Base-by-base conservation (phyloP, 73 alveolate genomes). In the Symbiodinium natans region DNA sequence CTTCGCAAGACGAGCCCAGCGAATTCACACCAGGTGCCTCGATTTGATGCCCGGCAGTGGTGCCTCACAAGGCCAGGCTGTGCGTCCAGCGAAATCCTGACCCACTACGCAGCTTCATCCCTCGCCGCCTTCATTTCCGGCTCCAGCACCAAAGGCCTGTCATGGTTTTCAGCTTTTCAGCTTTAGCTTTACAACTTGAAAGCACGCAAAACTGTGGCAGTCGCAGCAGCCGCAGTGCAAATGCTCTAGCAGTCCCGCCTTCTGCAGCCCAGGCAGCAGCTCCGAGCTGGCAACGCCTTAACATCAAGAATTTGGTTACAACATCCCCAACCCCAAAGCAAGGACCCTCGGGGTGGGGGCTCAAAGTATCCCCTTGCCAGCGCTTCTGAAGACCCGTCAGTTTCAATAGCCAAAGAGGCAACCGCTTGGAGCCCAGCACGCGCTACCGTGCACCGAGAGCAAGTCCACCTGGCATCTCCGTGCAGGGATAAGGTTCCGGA, bases 211-310 rank as follows among this genome's bases (percentile, higher is more conserved):
- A 43, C 11, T 43, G 5, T 13, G n/a, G n/a, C 56, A 43, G 19
- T 8, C 56, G 63, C 63, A 5, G n/a, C n/a, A n/a, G n/a, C n/a
- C n/a, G n/a, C n/a, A n/a, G n/a, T n/a, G n/a, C n/a, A n/a, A n/a
- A n/a, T 46, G 59, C 59, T 46, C 59, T 6, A 25, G 27, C 8
- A 8, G 29, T 19, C 97, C 23, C 19, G 89, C 97, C 97, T 90
- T 90, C 52, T 90, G 97, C 97, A 90, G 38, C 40, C 87, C 97
- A 68, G 97, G 97, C 54, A 90, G 97, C 40, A 90, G 97, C 89
- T 90, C 97, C 8, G 97, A 71, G 31, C 89, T 71, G 40, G 82
- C 89, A 68, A 90, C 88, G 41, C 97, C 97, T 90, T 29, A 33
- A 29, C 19, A n/a, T 3, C 33, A 23, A 27, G 40, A 13, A 6